Conservation (phyloP, 2,329 filamentous ascomycete species). For the Trichophaea hybrida region DNA sequence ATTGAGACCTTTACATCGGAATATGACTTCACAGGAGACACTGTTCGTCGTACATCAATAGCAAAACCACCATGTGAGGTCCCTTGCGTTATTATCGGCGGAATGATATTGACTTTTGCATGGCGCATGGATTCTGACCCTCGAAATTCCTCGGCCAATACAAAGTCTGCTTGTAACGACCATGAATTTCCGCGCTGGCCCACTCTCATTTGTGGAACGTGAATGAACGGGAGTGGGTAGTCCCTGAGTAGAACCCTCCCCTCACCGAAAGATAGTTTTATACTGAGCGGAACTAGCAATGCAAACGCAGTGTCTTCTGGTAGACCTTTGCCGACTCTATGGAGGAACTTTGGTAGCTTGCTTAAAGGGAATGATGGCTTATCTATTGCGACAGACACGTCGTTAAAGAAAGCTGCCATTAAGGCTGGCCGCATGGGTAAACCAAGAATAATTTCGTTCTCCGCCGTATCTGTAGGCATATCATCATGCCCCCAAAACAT, state of each 20-base stretch:
- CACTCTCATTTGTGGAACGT: slow-evolving; percentile 69
- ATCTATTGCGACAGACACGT: slow-evolving; percentile 72
- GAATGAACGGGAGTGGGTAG: slow-evolving; percentile 81
- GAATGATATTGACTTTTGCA: slow-evolving; percentile 71
- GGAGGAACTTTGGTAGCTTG: slow-evolving; percentile 69
- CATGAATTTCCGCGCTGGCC: slow-evolving; percentile 71
- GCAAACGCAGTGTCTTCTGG: slow-evolving; percentile 82
- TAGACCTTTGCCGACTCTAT: slow-evolving; percentile 92
- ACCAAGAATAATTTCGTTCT: slow-evolving; percentile 70
- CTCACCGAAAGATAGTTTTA: slow-evolving; percentile 82
- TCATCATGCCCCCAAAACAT: slow-evolving; percentile 74
- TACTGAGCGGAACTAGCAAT: slow-evolving; percentile 74
- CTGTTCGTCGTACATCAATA: slow-evolving; percentile 76
- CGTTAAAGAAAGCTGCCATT: slow-evolving; percentile 64
- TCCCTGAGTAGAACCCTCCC: slow-evolving; percentile 74
- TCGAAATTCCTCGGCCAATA: slow-evolving; percentile 85
- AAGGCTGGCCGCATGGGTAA: slow-evolving; percentile 74
- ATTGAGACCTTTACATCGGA: slow-evolving; percentile 86
- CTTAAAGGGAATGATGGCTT: slow-evolving; percentile 81
- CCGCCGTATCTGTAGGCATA: slow-evolving; percentile 64
- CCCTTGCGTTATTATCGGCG: slow-evolving; percentile 45
- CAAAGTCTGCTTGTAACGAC: slow-evolving; percentile 77
- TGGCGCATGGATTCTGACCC: slow-evolving; percentile 65
- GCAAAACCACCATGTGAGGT: slow-evolving; percentile 51
- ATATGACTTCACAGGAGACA: slow-evolving; percentile 90